Conservation (phyloP, 495 filamentous ascomycete genomes). For the Endocarpon pusillum region DNA sequence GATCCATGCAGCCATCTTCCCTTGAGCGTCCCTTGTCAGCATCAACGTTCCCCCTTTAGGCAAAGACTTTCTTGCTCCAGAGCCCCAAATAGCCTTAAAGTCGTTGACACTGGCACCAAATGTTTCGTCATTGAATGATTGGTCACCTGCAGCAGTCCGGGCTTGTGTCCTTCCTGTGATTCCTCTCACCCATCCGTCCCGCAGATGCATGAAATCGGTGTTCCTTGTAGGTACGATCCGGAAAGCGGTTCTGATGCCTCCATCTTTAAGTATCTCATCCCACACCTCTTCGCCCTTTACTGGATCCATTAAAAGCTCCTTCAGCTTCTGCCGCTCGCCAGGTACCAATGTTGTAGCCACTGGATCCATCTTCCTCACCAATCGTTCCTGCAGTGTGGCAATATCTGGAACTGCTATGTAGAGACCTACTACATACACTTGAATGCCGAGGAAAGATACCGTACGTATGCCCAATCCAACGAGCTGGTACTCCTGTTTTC, state of each 20-base stretch:
- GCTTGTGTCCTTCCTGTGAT: conserved; percentile 60
- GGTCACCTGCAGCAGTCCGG: conserved; percentile 18
- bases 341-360: conserved; percentile 68
- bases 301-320: conserved; percentile 47
- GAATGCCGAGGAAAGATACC: conserved; percentile 75
- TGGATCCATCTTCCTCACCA: conserved; percentile 29
- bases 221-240: conserved; percentile 70
- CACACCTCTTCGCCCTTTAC: conserved; percentile 51
- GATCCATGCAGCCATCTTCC: conserved; percentile 50
- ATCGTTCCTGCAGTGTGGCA: conserved; percentile 32
- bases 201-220: conserved; percentile 80
- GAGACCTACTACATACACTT: conserved; percentile 87
- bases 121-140: conserved; percentile 36
- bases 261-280: conserved; percentile 46
- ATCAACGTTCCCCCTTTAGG: conserved; percentile 59
- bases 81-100: conserved; percentile 63
- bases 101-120: conserved; percentile 56
- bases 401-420: conserved; percentile 76
- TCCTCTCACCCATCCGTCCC: conserved; percentile 77
- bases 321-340: conserved; percentile 55
- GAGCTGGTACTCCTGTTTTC: conserved; percentile 59
- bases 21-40: conserved; percentile 47
- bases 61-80: conserved; percentile 45
- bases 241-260: conserved; percentile 49
- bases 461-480: conserved; percentile 75